Base-by-base conservation (phyloP, 768 basidiomycete species). In the Erythrobasidium yunnanense region DNA sequence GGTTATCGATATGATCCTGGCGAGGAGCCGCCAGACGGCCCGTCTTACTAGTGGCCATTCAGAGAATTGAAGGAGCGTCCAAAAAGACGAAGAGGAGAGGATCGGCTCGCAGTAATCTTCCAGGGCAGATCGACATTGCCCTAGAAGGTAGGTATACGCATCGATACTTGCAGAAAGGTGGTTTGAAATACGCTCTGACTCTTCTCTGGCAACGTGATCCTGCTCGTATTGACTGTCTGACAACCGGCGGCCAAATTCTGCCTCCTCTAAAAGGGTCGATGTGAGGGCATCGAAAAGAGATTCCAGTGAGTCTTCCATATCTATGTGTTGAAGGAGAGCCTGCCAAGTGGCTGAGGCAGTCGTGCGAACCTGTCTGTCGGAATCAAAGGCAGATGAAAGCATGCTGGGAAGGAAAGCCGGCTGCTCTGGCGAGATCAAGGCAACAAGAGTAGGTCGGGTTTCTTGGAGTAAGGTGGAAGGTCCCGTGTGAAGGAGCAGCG, bases 401-500 rank as follows among this genome's bases (percentile, higher is more conserved):
- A 25, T 20, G 45, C 56, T 25, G 35, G 56, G 47, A 2, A 58
- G 56, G 56, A 25, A 58, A 23, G 42, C 56, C 7, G 42, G 38
- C 5, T 46, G 7, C 23, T 58, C 56, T 4, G 47, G 56, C 13
- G 5, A 45, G 22, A 45, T n/a, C 15, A 45, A 45, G 6, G 34
- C 20, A 23, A 27, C 47, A 25, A 58, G 35, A 56, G 55, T 32
- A 8, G 55, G 30, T 29, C 32, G 30, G 11, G 55, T 58, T 8
- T 58, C 35, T 4, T 38, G 45, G 7, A 58, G 33, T 7, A 58
- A 32, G 20, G 17, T 46, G 4, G 33, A 2, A 4, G 56, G 45
- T 34, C 56, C 56, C 25, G 27, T 0, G 83, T 66, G 47, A 1
- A 66, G 65, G 27, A 67, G 58, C 15, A 38, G 18, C 6, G 66